Evolutionary conservation across 2,329 filamentous ascomycete genomes (phyloP), one percentile per base, ranked within the genome.

Genomic region (Tolypocladium capitatum): DNA sequence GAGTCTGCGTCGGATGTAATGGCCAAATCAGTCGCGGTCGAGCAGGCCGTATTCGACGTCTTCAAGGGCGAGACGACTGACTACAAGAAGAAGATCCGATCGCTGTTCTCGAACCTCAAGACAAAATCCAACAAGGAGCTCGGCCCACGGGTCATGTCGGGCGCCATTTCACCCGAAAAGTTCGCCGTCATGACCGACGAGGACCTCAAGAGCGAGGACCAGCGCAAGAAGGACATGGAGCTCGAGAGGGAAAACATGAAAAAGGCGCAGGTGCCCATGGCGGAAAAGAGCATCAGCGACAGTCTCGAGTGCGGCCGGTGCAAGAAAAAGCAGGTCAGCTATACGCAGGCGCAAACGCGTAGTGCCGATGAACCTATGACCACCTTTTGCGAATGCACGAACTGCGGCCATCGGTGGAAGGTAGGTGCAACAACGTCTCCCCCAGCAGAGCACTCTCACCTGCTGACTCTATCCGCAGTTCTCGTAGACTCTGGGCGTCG

Each of bases 211-310:
- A 92, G 86, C 43, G 83, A 82, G 45, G 82, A 92, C 65, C 84
- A 86, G 67, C 80, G 82, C 51, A 80, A 80, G 58, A 78, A 83
- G 60, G 89, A 96, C 56, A 71, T 78, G 56, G 80, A 81, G 64
- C 75, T 95, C 45, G 76, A 89, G 63, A 81, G 86, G 68, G 88
- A 96, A 68, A 98, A 98, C 68, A 90, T 97, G 86, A 89, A 89
- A 72, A 88, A 91, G 67, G 88, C 92, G 1, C 94, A 97, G 81
- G 90, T 94, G 11, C 86, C 91, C 49, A 85, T 90, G 74, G 85
- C 81, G 18, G 84, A 95, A 68, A 92, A 89, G 75, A 90, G 84
- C 62, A 88, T 96, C 69, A 89, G 83, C 63, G 84, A 85, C 63
- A 86, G 83, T 49, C 75, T 97, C 60, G 83, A 87, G 68, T 98